Percentiles rank a stretch among this genome's conserved stretches.
Conservation (phyloP, 1,284 basidiomycete species). For the Mycena sp. region DNA sequence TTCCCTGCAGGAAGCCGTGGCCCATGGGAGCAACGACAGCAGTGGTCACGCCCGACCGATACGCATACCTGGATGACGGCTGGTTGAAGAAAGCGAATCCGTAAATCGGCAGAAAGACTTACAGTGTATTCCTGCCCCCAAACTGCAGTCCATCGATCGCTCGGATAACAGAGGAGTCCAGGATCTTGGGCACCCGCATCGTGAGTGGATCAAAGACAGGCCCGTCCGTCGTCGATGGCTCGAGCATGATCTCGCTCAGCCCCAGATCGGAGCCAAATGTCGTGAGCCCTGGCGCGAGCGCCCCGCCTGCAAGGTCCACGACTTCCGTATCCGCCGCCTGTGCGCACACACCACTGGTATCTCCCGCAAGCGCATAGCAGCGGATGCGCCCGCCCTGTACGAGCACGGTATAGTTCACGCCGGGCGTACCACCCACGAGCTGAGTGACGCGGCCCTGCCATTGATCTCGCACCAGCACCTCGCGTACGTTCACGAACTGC, state of each 20-base stretch:
- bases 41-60: slow-evolving; percentile 70
- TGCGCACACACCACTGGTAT: slow-evolving; percentile 32
- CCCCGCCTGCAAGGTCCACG: slow-evolving; percentile 31
- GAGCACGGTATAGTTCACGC: slow-evolving; percentile 38
- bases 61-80: slow-evolving; percentile 52
- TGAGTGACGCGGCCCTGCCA: slow-evolving; percentile 52
- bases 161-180: slow-evolving; percentile 36
- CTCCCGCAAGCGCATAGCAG: slow-evolving; percentile 39
- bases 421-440: slow-evolving; percentile 31
- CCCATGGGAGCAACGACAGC: slow-evolving; percentile 72
- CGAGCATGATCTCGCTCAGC: slow-evolving; percentile 20
- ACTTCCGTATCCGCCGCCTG: background rate
- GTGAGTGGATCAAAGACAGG: slow-evolving; percentile 59
- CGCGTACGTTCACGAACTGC: slow-evolving; percentile 65
- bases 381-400: slow-evolving; percentile 51
- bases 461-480: slow-evolving; percentile 57
- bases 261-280: slow-evolving; percentile 24
- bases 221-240: slow-evolving; percentile 74
- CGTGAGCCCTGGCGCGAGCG: slow-evolving; percentile 18
- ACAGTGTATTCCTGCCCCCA: slow-evolving; percentile 76
- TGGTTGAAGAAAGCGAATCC: background rate
- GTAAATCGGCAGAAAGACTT: slow-evolving; percentile 39
- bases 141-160: slow-evolving; percentile 47
- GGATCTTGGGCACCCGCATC: slow-evolving; percentile 47
- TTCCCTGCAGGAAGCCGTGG: slow-evolving; percentile 67